Percentiles rank a stretch among this genome's conserved stretches.
These are phyloP conservation scores for Neoboletus subvelutipes DNA, from an alignment of 768 basidiomycete genomes.

Conservation along the genomic window DNA sequence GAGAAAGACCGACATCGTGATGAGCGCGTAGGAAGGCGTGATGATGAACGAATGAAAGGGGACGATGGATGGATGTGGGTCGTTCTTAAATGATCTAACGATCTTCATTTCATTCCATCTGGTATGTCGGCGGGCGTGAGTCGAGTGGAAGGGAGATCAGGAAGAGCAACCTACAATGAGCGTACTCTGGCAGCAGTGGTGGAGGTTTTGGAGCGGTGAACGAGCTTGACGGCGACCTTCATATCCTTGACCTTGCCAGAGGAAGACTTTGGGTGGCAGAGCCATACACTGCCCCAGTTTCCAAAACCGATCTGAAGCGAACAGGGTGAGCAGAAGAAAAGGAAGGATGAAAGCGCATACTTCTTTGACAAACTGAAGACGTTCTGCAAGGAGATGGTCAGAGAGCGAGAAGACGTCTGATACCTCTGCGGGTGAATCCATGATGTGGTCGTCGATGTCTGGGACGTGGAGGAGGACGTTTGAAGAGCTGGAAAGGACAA, in stretches of 20 bases:
- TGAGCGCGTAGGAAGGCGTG: conserved; percentile 85
- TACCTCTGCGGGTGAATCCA: conserved; percentile 25
- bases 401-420: conserved; percentile 73
- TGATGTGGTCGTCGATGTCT: conserved; percentile 8
- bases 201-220: conserved; percentile 76
- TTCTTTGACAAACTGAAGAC: conserved; percentile 74
- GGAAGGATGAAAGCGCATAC: conserved; percentile 34
- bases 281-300: conserved; percentile 93
- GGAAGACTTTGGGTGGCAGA: conserved; percentile 61
- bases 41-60: conserved; percentile 93
- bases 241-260: conserved; percentile 42
- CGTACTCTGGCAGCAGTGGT: conserved; percentile 88
- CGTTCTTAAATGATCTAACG: conserved; percentile 76
- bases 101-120: conserved; percentile 99
- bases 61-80: conserved; percentile 90
- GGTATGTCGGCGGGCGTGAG: neutral
- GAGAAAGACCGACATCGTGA: conserved; percentile 72
- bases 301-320: conserved; percentile 76
- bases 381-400: conserved; percentile 68
- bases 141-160: neutral
- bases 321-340: conserved; percentile 1
- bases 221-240: conserved; percentile 89
- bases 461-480: neutral
- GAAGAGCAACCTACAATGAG: conserved; percentile 61
- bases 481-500: neutral